phyloP scores from a whole-genome alignment of 2,329 filamentous ascomycete species.

The Metarhizium humberi region DNA sequence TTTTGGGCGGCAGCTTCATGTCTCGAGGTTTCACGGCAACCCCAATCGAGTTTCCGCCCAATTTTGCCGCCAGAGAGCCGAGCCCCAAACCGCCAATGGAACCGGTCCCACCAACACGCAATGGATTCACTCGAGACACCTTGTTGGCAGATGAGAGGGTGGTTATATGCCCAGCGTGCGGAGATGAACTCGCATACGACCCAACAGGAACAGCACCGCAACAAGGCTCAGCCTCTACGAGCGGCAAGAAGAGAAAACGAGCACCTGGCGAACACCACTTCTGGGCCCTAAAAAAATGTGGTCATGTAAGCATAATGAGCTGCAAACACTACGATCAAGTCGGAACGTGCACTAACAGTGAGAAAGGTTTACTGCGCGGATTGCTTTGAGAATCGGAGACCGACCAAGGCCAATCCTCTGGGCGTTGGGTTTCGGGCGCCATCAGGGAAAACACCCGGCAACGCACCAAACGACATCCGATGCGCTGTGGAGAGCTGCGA shows the following conservation, averaged over 20 bases:
- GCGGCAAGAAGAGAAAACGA: constrained; percentile 31
- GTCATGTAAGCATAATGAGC: constrained; percentile 57
- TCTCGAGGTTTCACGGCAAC: constrained; percentile 9
- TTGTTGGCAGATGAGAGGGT: constrained; percentile 52
- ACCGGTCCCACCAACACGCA: constrained; percentile 51
- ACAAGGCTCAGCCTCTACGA: constrained; percentile 6
- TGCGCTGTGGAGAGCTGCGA: constrained; percentile 51
- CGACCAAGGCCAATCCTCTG: constrained; percentile 21
- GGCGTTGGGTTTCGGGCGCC: constrained; percentile 30
- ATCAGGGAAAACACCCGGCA: constrained; percentile 16
- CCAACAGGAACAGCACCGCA: constrained; percentile 29
- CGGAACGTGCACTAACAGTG: neutral
- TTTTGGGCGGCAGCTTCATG: constrained; percentile 16
- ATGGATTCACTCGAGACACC: constrained; percentile 76
- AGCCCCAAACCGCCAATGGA: constrained; percentile 44
- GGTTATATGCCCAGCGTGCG: constrained; percentile 79
- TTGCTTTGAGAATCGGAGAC: constrained; percentile 49
- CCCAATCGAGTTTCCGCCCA: constrained; percentile 13
- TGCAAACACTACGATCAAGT: neutral
- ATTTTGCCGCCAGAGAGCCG: constrained; percentile 22
- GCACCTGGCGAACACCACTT: constrained; percentile 68
- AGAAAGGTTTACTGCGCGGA: constrained; percentile 52
- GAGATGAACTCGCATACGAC: constrained; percentile 72
- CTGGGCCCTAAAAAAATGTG: constrained; percentile 84
- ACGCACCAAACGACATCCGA: constrained; percentile 24